Evolutionary conservation across 306 rosid species (phyloP).

Genomic region (Lithocarpus polystachyus): DNA sequence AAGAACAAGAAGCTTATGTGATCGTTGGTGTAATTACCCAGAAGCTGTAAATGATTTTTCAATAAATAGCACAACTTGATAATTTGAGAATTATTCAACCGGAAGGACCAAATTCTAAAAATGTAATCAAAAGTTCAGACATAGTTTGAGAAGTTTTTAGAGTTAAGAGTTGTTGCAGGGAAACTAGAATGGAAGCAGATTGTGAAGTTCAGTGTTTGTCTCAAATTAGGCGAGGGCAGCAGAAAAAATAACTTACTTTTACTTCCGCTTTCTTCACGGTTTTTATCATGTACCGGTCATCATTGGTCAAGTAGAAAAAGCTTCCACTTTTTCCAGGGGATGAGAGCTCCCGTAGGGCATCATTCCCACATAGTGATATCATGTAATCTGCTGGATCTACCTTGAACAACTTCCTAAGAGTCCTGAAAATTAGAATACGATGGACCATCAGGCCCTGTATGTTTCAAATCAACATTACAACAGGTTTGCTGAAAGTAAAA

Average conservation of each 20-base stretch:
- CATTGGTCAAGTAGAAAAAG: conserved; percentile 86
- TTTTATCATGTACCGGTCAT: conserved; percentile 95
- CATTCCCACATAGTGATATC: conserved; percentile 91
- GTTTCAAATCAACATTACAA: background rate
- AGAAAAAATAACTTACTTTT: conserved; percentile 55
- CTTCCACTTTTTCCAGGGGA: conserved; percentile 99
- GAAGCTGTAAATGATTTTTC: background rate
- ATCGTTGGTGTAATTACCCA: background rate
- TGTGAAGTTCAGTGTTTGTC: background rate
- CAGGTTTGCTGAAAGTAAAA: background rate
- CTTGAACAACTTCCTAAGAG: conserved; percentile 89
- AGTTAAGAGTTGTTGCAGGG: background rate
- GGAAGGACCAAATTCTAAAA: background rate
- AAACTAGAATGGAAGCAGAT: background rate
- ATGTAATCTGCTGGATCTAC: conserved; percentile 99
- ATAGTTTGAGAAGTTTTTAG: background rate
- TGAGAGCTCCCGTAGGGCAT: conserved; percentile 89
- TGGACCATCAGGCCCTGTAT: conserved; percentile 5
- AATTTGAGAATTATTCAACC: background rate
- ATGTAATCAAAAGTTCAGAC: background rate
- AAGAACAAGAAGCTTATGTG: background rate
- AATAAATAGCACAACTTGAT: background rate
- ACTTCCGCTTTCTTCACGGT: conserved; percentile 96
- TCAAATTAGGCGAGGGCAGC: background rate
- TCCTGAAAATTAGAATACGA: conserved; percentile 50